Evolutionary conservation across 352 stramenopile species (phyloP), one percentile per base, ranked within the genome.

Genomic region (Phytopythium chamaehyphon): DNA sequence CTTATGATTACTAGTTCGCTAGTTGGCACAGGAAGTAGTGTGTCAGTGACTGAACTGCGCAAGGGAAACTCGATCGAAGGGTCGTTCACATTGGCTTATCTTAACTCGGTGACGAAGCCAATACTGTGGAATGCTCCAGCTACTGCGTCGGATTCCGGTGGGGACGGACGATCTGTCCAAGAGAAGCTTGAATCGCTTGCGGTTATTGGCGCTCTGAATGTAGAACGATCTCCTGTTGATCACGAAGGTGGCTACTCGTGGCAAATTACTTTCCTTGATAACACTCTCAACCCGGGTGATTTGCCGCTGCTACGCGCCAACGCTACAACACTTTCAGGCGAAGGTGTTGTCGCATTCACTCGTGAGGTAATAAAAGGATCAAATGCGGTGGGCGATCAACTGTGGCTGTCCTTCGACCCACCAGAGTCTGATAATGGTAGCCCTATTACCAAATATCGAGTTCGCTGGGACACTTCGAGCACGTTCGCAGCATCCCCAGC

Each of bases 221-320:
- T 90, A 0, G 57, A 64, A 12, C 72, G 77, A 2, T 78, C 68
- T 12, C 18, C 6, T 52, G 18, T 68, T 39, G 75, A 89, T 26
- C 47, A 61, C 18, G 70, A 92, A 51, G 76, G 73, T 9, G 82
- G 82, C 6, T 86, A 80, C 49, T 61, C 50, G 11, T 92, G 79
- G 79, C 22, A 60, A n/a, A 66, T 93, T 33, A 87, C 82, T 18
- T 93, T 93, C 52, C 61, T 90, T n/a, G 80, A 90, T 48, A 76
- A 80, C 37, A 64, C 62, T 2, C 40, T 88, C 19, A 90, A 89
- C 47, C 64, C 73, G 6, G 76, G 83, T 15, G 71, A 90, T 35
- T 26, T 93, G 7, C 63, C 76, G 0, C 54, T 86, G 18, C 50
- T 90, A 3, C 53, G 60, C 39, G 60, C 59, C 16, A 78, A 82